These are phyloP conservation scores for Mucor saturninus DNA, from an alignment of 371 early-diverging fungal genomes.

Conservation along the genomic window DNA sequence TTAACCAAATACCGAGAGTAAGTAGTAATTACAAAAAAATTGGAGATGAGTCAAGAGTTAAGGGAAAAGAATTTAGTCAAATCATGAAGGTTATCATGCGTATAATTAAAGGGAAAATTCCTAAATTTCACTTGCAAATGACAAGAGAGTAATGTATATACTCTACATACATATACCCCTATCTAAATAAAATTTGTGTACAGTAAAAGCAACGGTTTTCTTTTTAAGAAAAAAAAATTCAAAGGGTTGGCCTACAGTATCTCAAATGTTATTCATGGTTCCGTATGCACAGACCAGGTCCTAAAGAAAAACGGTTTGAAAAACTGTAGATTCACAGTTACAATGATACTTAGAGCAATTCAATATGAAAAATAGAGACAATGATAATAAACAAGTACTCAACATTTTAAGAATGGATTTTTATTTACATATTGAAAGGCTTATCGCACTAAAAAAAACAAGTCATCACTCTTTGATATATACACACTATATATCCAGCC, in stretches of 20 bases:
- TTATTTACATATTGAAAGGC: slow-evolving; percentile 21
- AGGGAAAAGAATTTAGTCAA: neutral
- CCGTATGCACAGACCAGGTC: slow-evolving; percentile 16
- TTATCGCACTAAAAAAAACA: slow-evolving; percentile 19
- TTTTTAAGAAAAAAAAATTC: too few species aligned
- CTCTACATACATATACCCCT: too few species aligned
- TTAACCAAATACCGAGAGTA: neutral
- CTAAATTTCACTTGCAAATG: neutral
- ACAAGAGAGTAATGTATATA: neutral
- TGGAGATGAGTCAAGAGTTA: too few species aligned
- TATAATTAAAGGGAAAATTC: neutral
- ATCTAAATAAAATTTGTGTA: too few species aligned
- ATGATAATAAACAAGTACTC: slow-evolving; percentile 20
- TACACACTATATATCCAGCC: too few species aligned
- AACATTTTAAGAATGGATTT: slow-evolving; percentile 20
- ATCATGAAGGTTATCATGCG: neutral
- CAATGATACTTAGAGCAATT: slow-evolving; percentile 17
- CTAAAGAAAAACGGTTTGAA: slow-evolving; percentile 13
- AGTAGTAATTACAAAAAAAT: neutral
- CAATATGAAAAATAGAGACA: slow-evolving; percentile 20
- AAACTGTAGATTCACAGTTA: slow-evolving; percentile 17
- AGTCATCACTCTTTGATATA: too few species aligned
- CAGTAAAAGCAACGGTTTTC: too few species aligned
- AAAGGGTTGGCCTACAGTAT: too few species aligned
- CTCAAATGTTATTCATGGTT: neutral